Percentiles rank a stretch among this genome's conserved stretches.
phyloP scores from a whole-genome alignment of 148 eudicot genomes.

The Tetragonia tetragonoides region DNA sequence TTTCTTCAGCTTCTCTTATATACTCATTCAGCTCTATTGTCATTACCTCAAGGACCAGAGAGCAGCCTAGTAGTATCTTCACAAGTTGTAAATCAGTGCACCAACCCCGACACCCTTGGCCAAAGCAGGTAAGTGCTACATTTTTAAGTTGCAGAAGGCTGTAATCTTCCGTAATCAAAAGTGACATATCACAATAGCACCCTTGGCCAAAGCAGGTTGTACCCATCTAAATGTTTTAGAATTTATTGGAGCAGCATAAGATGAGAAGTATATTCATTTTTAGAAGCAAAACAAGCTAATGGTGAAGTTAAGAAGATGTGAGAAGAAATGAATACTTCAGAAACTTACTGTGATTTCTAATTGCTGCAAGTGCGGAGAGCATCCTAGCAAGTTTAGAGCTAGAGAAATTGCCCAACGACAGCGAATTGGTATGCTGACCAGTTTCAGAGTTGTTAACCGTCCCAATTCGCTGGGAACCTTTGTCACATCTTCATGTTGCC shows the following conservation, averaged over 20 bases:
- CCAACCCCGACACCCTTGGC: too few species aligned
- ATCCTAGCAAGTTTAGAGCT: conserved; percentile 1
- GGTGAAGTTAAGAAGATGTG: not conserved
- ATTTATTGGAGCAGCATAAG: too few species aligned
- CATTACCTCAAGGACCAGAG: not conserved
- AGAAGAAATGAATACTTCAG: not conserved
- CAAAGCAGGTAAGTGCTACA: too few species aligned
- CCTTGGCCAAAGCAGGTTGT: too few species aligned
- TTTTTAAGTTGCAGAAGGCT: not conserved
- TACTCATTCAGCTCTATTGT: not conserved
- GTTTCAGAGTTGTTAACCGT: not conserved
- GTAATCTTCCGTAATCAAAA: not conserved
- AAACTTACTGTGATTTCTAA: conserved; percentile 10
- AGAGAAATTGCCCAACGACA: not conserved
- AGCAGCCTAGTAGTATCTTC: not conserved
- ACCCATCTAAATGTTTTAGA: too few species aligned
- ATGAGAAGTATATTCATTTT: too few species aligned
- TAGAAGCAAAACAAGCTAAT: not conserved
- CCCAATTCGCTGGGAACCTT: not conserved
- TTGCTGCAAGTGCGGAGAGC: conserved; percentile 9
- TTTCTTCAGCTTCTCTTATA: not conserved
- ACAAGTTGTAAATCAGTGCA: not conserved
- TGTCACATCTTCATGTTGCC: not conserved
- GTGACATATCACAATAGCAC: too few species aligned
- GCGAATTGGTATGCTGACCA: not conserved